Conservation (phyloP, 1,284 basidiomycete genomes). For the Boletus calvinii region DNA sequence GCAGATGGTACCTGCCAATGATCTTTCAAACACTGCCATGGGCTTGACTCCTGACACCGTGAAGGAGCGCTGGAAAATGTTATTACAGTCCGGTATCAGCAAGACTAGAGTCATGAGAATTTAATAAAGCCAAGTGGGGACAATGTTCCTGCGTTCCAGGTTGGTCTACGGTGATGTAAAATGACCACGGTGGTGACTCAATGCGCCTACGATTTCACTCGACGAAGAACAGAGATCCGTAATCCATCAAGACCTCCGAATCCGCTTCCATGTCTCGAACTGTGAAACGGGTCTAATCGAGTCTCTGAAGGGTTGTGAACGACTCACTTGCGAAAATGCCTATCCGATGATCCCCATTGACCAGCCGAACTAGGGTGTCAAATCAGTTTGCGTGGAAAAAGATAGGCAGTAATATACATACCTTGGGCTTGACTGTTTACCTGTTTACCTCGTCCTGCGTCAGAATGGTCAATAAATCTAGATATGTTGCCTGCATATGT, state of each 20-base stretch:
- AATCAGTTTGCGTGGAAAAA: slow-evolving; percentile 5
- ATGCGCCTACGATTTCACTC: slow-evolving; percentile 3
- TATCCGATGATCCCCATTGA: slow-evolving; percentile 61
- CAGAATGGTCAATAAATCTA: slow-evolving; percentile 59
- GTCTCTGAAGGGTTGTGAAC: not conserved
- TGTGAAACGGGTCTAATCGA: slow-evolving; percentile 16
- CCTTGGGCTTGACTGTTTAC: slow-evolving; percentile 45
- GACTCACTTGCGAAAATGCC: slow-evolving; percentile 52
- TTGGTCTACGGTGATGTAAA: not conserved
- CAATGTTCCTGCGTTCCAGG: not conserved
- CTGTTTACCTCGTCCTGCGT: slow-evolving; percentile 6
- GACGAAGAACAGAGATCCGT: slow-evolving; percentile 47
- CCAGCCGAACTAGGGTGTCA: slow-evolving; percentile 43
- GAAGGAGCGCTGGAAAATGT: not conserved
- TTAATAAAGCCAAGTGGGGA: slow-evolving; percentile 7
- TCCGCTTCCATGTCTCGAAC: slow-evolving; percentile 38
- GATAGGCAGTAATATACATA: slow-evolving; percentile 2
- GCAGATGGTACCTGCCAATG: not conserved
- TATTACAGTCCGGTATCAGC: not conserved
- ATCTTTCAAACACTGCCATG: not conserved
- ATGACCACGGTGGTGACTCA: not conserved
- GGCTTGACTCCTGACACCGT: not conserved
- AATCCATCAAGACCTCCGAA: slow-evolving; percentile 51
- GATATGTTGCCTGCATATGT: slow-evolving; percentile 53
- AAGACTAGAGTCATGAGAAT: not conserved